Conservation (phyloP, 1,139 yeast genomes). For the Blastobotrys proliferans region DNA sequence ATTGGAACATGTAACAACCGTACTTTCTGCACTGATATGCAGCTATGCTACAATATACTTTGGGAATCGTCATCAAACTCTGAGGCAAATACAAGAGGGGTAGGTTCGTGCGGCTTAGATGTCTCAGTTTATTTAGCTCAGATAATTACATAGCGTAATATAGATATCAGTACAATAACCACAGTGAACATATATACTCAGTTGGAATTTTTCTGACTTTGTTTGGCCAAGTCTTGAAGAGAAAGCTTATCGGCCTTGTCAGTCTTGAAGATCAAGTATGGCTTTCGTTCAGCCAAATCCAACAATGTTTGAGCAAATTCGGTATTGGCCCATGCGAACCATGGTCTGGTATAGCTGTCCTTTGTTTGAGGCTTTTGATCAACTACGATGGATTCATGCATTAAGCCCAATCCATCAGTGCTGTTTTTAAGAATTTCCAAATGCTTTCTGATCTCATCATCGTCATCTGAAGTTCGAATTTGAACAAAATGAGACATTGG, state of each 20-base stretch:
- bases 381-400: conserved; percentile 81
- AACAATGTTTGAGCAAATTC: conserved; percentile 84
- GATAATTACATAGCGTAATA: no score
- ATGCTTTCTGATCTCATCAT: conserved; percentile 54
- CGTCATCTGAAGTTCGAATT: conserved; percentile 71
- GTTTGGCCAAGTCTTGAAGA: no score
- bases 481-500: conserved; percentile 78
- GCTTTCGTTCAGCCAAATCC: conserved; percentile 69
- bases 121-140: no score
- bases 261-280: conserved; percentile 55
- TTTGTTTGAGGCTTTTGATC: conserved; percentile 40
- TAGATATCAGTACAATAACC: no score
- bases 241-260: conserved; percentile 25
- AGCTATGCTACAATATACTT: no score
- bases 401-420: conserved; percentile 72
- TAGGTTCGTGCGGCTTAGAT: no score
- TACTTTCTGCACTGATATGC: no score
- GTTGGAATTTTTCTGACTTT: no score
- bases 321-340: conserved; percentile 80
- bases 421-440: conserved; percentile 53
- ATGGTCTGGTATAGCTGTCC: conserved; percentile 14
- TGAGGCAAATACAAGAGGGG: no score
- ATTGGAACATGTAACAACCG: no score
- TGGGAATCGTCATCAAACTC: no score
- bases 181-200: no score